Conservation (phyloP, 169 alveolate species). For the Theileria orientalis region DNA sequence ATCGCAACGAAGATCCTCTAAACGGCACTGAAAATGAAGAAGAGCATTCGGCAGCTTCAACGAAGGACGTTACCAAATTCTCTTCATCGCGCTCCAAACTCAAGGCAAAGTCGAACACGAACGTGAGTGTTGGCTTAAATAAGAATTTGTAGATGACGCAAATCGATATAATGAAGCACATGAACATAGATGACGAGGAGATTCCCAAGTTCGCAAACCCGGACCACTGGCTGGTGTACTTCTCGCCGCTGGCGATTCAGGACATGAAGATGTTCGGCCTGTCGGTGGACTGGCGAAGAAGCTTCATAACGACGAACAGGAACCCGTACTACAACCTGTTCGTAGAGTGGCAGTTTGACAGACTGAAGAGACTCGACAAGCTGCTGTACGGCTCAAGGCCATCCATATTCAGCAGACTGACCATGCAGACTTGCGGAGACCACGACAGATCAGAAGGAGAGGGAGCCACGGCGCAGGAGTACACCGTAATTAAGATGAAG, state of each 20-base stretch:
- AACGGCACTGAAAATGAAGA: conserved; percentile 9
- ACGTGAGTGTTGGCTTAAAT: conserved; percentile 8
- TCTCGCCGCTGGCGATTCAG: conserved; percentile 92
- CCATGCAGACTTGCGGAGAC: conserved; percentile 98
- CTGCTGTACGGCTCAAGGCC: conserved; percentile 87
- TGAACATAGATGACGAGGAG: conserved; percentile 92
- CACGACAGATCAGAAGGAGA: conserved; percentile 90
- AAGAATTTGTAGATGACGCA: conserved; percentile 73
- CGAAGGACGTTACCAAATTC: conserved; percentile 72
- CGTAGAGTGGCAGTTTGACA: conserved; percentile 96
- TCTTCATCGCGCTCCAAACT: conserved; percentile 81
- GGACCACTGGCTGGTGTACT: conserved; percentile 94
- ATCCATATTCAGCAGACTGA: conserved; percentile 88
- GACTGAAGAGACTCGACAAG: conserved; percentile 79
- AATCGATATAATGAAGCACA: conserved; percentile 86
- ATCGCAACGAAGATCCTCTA: neutral
- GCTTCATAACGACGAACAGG: conserved; percentile 97
- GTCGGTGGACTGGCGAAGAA: conserved; percentile 96
- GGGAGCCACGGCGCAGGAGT: conserved; percentile 93
- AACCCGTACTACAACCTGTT: conserved; percentile 96
- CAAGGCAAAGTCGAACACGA: conserved; percentile 83
- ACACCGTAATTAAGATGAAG: conserved; percentile 91
- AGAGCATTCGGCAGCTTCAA: conserved; percentile 10
- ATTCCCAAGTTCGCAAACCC: conserved; percentile 94
- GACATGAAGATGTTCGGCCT: conserved; percentile 84